Percentiles rank a stretch among this genome's conserved stretches.
These are phyloP conservation scores for Penicillium cosmopolitanum DNA, from an alignment of 495 filamentous ascomycete genomes.

Conservation along the genomic window DNA sequence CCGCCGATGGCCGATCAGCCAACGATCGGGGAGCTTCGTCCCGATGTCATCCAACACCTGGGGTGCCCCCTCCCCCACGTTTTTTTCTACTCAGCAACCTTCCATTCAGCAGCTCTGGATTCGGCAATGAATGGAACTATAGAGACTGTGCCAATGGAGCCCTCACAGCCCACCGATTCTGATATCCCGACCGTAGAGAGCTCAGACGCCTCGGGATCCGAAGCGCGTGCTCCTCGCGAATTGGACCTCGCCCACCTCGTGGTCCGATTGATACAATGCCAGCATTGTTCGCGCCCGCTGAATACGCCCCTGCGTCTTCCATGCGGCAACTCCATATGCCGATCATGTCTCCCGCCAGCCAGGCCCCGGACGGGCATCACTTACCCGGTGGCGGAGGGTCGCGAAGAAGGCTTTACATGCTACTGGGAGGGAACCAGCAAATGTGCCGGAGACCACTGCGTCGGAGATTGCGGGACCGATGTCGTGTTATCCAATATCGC, in stretches of 20 bases:
- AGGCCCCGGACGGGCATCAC: conserved; percentile 68
- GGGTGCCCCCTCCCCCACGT: background rate
- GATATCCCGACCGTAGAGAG: conserved; percentile 15
- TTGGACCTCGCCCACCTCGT: conserved; percentile 54
- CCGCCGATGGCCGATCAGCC: conserved; percentile 26
- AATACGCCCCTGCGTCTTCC: conserved; percentile 74
- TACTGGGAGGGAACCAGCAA: conserved; percentile 54
- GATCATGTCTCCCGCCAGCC: conserved; percentile 68
- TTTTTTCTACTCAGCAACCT: background rate
- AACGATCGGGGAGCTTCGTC: conserved; percentile 13
- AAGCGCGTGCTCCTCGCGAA: conserved; percentile 49
- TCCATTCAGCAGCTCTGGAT: background rate
- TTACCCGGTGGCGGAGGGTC: conserved; percentile 67
- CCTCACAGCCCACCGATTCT: conserved; percentile 13
- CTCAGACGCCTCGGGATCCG: conserved; percentile 19
- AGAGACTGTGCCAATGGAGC: conserved; percentile 7
- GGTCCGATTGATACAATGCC: conserved; percentile 74
- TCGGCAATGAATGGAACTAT: conserved; percentile 37
- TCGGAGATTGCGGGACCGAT: conserved; percentile 75
- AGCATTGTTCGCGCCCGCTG: conserved; percentile 70
- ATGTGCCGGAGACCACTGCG: conserved; percentile 72
- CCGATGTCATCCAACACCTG: conserved; percentile 10
- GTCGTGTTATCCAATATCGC: conserved; percentile 71
- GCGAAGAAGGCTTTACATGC: conserved; percentile 71
- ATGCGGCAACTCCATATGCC: conserved; percentile 81